Evolutionary conservation across 345 rosid species (phyloP), one percentile per base, ranked within the genome.

Genomic region (Syzygium grande): DNA sequence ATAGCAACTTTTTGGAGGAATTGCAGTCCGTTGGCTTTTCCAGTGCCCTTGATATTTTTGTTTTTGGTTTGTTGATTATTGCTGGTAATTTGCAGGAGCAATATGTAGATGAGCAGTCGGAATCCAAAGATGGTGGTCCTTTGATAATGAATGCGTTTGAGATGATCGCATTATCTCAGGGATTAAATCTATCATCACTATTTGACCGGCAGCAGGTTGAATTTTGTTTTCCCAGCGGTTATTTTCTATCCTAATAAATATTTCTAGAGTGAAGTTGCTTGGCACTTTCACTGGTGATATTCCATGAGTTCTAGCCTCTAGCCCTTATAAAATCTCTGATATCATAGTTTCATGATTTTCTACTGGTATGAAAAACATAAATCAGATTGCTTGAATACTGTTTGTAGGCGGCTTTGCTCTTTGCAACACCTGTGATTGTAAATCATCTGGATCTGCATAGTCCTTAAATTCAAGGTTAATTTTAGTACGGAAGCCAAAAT

Each of bases 131-230:
- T 51, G 92, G 89, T 27, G 93, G 98, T 23, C 98, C 99, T 25
- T 85, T 94, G 84, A 86, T 94, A 86, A 97, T 97, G 99, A 97
- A 97, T 90, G 99, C 98, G 54, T 97, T 97, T 93, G 99, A 97
- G 95, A 95, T 97, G 97, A 96, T 97, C 79, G 94, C 98, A 25
- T 93, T 97, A 87, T 96, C 98, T 43, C 99, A 97, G 90, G 99
- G 98, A 79, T 91, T 97, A 90, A 97, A 97, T 89, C 92, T 97
- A 85, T 95, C 98, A 56, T 97, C 96, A 73, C 90, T 97, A 87
- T 97, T 97, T 92, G 98, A 97, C 86, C 92, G 98, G 89, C 93
- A 89, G 86, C 98, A 97, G 98, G 98, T 97, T 90, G 58, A 51
- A 38, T 54, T 51, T 16, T 59, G 52, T 52, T 86, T 16, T 55